Evolutionary conservation across 2,329 filamentous ascomycete genomes (phyloP).

Genomic region (Grosmannia serpens): DNA sequence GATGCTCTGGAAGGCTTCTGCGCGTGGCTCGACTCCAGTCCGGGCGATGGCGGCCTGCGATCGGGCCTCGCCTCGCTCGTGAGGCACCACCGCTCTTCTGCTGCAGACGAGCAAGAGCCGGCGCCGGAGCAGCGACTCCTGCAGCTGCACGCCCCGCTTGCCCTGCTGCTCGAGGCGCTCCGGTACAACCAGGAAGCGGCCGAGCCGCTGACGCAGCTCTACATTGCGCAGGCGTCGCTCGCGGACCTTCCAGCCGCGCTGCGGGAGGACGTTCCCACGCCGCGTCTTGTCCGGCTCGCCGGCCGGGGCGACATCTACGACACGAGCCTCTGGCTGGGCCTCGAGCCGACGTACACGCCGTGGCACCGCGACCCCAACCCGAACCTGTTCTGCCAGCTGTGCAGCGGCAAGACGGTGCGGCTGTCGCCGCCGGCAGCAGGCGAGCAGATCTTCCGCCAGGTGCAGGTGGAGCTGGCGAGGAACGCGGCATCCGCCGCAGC

Average conservation of each 20-base stretch:
- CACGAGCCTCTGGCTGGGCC: slow-evolving; percentile 79
- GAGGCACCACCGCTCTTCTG: not conserved
- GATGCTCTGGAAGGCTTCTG: slow-evolving; percentile 2
- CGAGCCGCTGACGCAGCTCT: slow-evolving; percentile 38
- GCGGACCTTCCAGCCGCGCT: slow-evolving; percentile 53
- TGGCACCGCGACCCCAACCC: slow-evolving; percentile 89
- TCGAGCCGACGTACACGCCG: slow-evolving; percentile 78
- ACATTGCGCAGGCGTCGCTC: slow-evolving; percentile 75
- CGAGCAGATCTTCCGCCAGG: slow-evolving; percentile 45
- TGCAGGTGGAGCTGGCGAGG: slow-evolving; percentile 29
- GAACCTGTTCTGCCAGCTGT: slow-evolving; percentile 80
- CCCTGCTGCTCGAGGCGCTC: slow-evolving; percentile 49
- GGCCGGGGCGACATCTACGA: slow-evolving; percentile 79
- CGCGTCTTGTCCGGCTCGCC: slow-evolving; percentile 46
- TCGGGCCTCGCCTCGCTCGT: slow-evolving; percentile 9
- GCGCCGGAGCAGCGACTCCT: slow-evolving; percentile 29
- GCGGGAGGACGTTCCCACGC: slow-evolving; percentile 55
- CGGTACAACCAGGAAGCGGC: slow-evolving; percentile 28
- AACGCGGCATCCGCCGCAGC: not conserved
- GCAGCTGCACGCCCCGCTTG: slow-evolving; percentile 49
- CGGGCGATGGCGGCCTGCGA: not conserved
- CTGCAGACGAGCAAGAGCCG: not conserved
- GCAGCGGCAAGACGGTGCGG: slow-evolving; percentile 60
- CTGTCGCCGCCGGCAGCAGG: slow-evolving; percentile 57
- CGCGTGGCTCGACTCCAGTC: slow-evolving; percentile 5